These are phyloP conservation scores for Stipa capillata DNA, from an alignment of 176 grass and related monocot genomes.

Conservation along the genomic window DNA sequence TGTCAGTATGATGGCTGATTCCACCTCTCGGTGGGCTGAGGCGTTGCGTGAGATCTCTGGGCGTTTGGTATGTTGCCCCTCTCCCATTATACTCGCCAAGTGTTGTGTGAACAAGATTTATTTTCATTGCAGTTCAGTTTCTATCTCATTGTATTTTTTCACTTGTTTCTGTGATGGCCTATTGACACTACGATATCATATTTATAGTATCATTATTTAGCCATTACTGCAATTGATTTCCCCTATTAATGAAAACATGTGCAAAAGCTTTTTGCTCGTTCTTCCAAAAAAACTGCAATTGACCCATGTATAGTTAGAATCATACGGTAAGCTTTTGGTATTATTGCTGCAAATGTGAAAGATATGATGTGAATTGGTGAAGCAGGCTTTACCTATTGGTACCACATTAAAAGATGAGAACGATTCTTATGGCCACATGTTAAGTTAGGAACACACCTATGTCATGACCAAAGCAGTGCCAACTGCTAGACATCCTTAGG, in stretches of 20 bases:
- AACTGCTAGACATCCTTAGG: not conserved
- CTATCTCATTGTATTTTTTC: not conserved
- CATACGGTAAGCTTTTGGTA: not conserved
- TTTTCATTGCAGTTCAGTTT: not conserved
- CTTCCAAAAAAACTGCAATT: not conserved
- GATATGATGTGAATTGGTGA: not conserved
- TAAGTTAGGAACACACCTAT: not conserved
- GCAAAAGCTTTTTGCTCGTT: no score
- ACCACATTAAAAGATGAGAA: not conserved
- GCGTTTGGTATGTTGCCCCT: slow-evolving; percentile 31
- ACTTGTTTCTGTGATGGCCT: not conserved
- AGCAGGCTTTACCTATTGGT: not conserved
- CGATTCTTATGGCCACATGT: not conserved
- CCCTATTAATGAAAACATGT: no score
- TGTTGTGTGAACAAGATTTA: not conserved
- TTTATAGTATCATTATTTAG: slow-evolving; percentile 1
- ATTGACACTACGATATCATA: not conserved
- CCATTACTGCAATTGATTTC: no score
- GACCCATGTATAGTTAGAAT: not conserved
- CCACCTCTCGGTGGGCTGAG: slow-evolving; percentile 84
- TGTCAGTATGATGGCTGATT: slow-evolving; percentile 99
- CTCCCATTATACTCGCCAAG: not conserved
- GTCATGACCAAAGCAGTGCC: not conserved
- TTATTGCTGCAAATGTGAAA: not conserved
- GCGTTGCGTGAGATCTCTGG: slow-evolving; percentile 73